These are phyloP conservation scores for Talaromyces rugulosus DNA, from an alignment of 2,329 filamentous ascomycete species.

Conservation along the genomic window DNA sequence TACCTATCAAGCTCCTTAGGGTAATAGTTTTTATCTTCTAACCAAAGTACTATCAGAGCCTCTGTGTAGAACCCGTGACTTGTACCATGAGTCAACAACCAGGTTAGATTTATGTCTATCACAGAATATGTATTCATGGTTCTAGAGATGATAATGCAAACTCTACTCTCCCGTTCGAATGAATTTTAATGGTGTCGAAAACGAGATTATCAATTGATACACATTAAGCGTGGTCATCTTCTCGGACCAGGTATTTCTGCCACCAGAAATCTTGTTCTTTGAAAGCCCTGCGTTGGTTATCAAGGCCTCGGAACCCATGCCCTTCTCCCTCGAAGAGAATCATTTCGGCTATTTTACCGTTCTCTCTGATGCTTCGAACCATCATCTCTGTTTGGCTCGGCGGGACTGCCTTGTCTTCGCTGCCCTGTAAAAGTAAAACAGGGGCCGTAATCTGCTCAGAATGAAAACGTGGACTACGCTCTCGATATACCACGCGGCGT, in stretches of 20 bases:
- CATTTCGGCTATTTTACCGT: slow-evolving; percentile 4
- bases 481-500: slow-evolving; percentile 39
- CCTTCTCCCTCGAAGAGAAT: not conserved
- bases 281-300: not conserved
- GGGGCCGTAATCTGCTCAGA: slow-evolving; percentile 48
- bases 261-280: not conserved
- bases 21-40: too few species aligned
- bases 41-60: too few species aligned
- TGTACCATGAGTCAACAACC: too few species aligned
- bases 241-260: not conserved
- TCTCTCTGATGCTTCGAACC: slow-evolving; percentile 16
- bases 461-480: slow-evolving; percentile 48
- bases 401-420: slow-evolving; percentile 55
- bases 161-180: not conserved
- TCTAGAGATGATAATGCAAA: too few species aligned
- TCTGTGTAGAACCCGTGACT: too few species aligned
- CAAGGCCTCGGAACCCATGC: not conserved
- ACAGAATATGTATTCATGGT: too few species aligned
- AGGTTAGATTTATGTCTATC: too few species aligned
- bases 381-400: slow-evolving; percentile 54
- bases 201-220: not conserved
- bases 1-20: too few species aligned
- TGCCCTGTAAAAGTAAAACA: slow-evolving; percentile 55
- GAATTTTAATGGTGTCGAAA: not conserved
- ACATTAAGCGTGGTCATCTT: not conserved